Evolutionary conservation across 1,284 basidiomycete species (phyloP).

Genomic region (Boletus semigastroideus): DNA sequence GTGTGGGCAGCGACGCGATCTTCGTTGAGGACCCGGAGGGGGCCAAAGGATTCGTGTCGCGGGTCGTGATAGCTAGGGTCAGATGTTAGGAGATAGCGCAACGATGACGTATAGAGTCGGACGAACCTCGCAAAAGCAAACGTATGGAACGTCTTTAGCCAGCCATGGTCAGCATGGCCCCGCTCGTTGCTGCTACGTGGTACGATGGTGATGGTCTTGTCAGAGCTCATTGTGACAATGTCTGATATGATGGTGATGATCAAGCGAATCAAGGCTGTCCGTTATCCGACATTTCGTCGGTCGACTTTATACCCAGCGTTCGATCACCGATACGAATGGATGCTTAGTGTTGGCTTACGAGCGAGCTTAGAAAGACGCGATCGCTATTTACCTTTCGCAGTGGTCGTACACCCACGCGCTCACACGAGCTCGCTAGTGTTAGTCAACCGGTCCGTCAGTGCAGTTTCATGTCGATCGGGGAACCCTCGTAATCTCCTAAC

Average conservation of each 20-base stretch:
- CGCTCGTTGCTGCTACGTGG: conserved; percentile 66
- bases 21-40: conserved; percentile 84
- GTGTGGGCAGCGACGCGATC: conserved; percentile 77
- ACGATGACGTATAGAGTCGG: not conserved
- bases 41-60: conserved; percentile 56
- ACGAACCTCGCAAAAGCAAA: conserved; percentile 79
- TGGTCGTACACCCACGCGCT: conserved; percentile 23
- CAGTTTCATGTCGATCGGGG: too few species aligned
- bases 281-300: not conserved
- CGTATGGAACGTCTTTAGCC: conserved; percentile 91
- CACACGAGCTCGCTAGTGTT: conserved; percentile 18
- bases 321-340: not conserved
- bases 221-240: conserved; percentile 15
- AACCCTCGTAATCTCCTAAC: too few species aligned
- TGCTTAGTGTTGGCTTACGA: conserved; percentile 10
- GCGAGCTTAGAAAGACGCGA: conserved; percentile 12
- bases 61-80: conserved; percentile 59
- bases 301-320: conserved; percentile 20
- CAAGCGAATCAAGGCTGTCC: not conserved
- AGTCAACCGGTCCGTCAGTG: not conserved
- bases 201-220: conserved; percentile 41
- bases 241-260: conserved; percentile 1
- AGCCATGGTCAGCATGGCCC: conserved; percentile 82
- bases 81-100: not conserved
- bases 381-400: conserved; percentile 26